A percentile compares a stretch with the other conserved stretches of the same genome.
Conservation (phyloP, 2,329 filamentous ascomycete genomes). For the Trichoderma koningiopsis region DNA sequence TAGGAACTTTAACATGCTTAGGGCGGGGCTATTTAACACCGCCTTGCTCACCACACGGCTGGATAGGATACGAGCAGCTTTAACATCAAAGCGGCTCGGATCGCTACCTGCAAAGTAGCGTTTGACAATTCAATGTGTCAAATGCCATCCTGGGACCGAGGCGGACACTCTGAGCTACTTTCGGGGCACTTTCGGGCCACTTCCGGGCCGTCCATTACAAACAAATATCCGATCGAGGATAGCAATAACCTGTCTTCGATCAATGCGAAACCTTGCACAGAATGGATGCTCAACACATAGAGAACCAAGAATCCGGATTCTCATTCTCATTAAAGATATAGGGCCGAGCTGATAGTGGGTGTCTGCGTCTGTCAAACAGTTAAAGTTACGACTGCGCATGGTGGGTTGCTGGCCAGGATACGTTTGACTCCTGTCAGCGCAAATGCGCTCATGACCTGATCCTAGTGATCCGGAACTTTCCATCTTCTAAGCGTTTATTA, state of each 20-base stretch:
- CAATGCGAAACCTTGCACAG: not conserved
- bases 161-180: not conserved
- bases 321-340: not conserved
- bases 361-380: not conserved
- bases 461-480: not conserved
- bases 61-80: slow-evolving; percentile 3
- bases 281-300: not conserved
- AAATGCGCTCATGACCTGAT: not conserved
- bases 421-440: not conserved
- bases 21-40: slow-evolving; percentile 17
- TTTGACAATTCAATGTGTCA: not conserved
- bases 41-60: not conserved
- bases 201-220: not conserved
- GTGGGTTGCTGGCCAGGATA: not conserved
- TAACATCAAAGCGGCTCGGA: not conserved
- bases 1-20: slow-evolving; percentile 1
- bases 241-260: not conserved
- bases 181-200: not conserved
- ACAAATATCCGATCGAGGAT: not conserved
- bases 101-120: not conserved
- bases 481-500: not conserved
- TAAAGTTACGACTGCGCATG: not conserved
- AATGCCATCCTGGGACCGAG: not conserved
- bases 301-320: not conserved
- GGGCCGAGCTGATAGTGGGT: not conserved